These are phyloP conservation scores for Yarrowia yakushimensis DNA, from an alignment of 805 yeast genomes.

Conservation along the genomic window DNA sequence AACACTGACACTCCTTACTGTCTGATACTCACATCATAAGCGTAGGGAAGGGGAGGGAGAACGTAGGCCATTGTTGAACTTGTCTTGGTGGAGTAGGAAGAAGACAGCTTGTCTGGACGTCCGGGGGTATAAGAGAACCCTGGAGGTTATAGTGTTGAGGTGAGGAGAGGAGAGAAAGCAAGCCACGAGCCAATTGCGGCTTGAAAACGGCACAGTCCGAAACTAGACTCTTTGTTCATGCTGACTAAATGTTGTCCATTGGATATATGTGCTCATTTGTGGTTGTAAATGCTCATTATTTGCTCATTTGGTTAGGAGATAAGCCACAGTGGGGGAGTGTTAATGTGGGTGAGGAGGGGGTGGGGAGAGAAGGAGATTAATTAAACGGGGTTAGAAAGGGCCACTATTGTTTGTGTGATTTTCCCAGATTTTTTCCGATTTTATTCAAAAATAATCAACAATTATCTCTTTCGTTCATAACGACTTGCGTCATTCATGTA, in stretches of 20 bases:
- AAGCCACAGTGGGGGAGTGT: too few relatives aligned
- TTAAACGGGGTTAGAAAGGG: too few relatives aligned
- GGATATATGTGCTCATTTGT: background rate
- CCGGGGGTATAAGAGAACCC: background rate
- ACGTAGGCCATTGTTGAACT: slow-evolving; percentile 9
- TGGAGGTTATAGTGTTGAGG: slow-evolving; percentile 23
- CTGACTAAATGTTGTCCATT: background rate
- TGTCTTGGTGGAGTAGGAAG: background rate
- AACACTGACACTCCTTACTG: too few relatives aligned
- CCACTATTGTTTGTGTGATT: too few relatives aligned
- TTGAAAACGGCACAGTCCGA: background rate
- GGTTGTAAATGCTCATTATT: background rate
- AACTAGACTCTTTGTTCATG: background rate
- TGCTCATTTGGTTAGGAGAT: background rate
- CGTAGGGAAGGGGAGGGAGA: slow-evolving; percentile 29
- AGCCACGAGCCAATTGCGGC: slow-evolving; percentile 7
- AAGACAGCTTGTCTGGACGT: background rate
- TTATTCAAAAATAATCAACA: too few relatives aligned
- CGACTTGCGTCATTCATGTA: background rate
- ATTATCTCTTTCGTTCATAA: background rate
- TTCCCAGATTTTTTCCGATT: background rate
- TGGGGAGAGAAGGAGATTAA: too few relatives aligned
- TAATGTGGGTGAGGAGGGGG: too few relatives aligned
- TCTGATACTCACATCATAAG: slow-evolving; percentile 25
- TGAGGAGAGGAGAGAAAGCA: background rate